Evolutionary conservation across 2,329 filamentous ascomycete genomes (phyloP).

Genomic region (Zymoseptoria tritici): DNA sequence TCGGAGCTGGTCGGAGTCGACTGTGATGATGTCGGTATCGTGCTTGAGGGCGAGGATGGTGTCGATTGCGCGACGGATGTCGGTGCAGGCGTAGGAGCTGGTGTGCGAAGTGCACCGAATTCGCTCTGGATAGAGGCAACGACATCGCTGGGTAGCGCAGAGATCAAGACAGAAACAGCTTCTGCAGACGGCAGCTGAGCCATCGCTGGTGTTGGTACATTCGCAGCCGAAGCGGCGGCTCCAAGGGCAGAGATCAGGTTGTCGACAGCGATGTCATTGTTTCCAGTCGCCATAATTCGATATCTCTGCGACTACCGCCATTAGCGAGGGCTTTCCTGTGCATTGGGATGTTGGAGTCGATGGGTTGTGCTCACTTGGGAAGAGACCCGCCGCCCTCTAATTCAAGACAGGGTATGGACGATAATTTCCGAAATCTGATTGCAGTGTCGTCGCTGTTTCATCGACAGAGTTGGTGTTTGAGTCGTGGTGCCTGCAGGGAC

Average conservation of each 20-base stretch:
- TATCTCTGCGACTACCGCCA: neutral
- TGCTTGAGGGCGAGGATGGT: neutral
- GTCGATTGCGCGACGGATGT: neutral
- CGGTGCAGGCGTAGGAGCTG: neutral
- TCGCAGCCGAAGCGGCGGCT: constrained; percentile 2
- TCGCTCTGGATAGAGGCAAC: neutral
- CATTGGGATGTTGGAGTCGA: neutral
- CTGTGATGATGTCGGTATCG: constrained; percentile 1
- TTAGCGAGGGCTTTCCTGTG: neutral
- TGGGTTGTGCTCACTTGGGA: neutral
- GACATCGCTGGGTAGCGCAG: constrained; percentile 4
- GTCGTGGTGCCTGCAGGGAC: neutral
- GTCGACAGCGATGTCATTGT: constrained; percentile 5
- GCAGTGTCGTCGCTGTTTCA: neutral
- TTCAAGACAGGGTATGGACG: neutral
- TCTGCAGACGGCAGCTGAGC: neutral
- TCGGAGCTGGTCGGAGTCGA: neutral
- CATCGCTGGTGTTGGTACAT: neutral
- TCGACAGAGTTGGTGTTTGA: neutral
- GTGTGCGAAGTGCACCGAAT: neutral
- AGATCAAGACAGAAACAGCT: constrained; percentile 5
- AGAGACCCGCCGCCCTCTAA: neutral
- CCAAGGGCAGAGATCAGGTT: constrained; percentile 1
- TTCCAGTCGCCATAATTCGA: neutral
- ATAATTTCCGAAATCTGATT: neutral